phyloP scores from a whole-genome alignment of 179 eudicot species.

The Corrigiola litoralis region DNA sequence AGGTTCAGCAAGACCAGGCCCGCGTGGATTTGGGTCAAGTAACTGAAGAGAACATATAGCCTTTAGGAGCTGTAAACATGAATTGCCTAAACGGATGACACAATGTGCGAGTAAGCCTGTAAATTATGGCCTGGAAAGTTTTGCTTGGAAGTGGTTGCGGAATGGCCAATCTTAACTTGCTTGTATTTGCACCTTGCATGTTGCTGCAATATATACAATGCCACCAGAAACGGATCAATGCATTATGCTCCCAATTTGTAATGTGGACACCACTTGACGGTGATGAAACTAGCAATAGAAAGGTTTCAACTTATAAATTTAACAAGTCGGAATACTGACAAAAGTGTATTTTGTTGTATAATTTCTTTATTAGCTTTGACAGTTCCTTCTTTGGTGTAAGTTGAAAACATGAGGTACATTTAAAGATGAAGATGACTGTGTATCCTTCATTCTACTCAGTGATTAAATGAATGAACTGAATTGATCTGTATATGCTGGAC shows the following conservation, averaged over 20 bases:
- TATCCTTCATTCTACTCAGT: conserved; percentile 1
- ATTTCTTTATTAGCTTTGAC: too few relatives aligned
- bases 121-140: background rate
- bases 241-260: conserved; percentile 5
- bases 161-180: background rate
- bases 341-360: too few relatives aligned
- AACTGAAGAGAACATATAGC: conserved; percentile 28
- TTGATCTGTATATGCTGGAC: background rate
- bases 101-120: background rate
- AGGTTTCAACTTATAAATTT: background rate
- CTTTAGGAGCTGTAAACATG: background rate
- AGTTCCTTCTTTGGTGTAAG: too few relatives aligned
- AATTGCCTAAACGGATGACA: background rate
- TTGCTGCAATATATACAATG: background rate
- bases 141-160: background rate
- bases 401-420: background rate
- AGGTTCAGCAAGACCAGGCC: conserved; percentile 50
- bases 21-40: conserved; percentile 85
- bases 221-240: background rate
- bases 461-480: too few relatives aligned
- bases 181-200: background rate
- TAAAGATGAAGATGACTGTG: background rate
- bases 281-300: background rate
- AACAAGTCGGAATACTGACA: background rate
- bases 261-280: conserved; percentile 8